Evolutionary conservation across 208 protist species (phyloP), one percentile per base, ranked within the genome.

Genomic region (Herpetomonas samuelpessoai): DNA sequence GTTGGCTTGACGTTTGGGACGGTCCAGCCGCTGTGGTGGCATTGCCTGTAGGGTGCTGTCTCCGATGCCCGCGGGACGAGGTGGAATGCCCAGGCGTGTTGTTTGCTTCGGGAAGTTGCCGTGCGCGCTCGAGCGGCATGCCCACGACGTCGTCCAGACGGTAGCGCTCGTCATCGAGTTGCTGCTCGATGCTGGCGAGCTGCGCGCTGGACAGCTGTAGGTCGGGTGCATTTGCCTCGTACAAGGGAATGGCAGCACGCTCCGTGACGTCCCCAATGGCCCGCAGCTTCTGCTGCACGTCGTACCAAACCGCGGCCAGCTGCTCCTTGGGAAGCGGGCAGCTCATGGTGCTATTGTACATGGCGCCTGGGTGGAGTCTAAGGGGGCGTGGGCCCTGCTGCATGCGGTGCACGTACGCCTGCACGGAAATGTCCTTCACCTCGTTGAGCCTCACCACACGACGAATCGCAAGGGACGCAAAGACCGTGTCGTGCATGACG

Each of bases 181-280:
- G 65, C 0, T 65, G 62, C 52, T 62, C 68, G 22, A 88, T 59
- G 29, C 50, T 50, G 1, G 49, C 53, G 6, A 88, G 65, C 38
- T 89, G 69, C 35, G 57, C 71, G 45, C 60, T 52, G 0, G 66
- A 77, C 2, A 89, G 66, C 21, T 71, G 55, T 19, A 68, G 38
- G 19, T 79, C 68, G 14, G 50, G 45, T 19, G 75, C 69, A 48
- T 76, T 82, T 54, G 41, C 71, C 28, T 55, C 62, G 70, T 90
- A 80, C 27, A 90, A 63, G 26, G 83, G 83, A 49, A 90, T 86
- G 24, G 79, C 83, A 10, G 76, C 72, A 0, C 65, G 57, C 26
- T 74, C 68, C 19, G 59, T 29, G 61, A 76, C 57, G 47, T 71
- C 70, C 66, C 57, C 71, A 51, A 2, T 46, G 58, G 54, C 62